phyloP scores from a whole-genome alignment of 495 filamentous ascomycete species.

The Ramalina intermedia region DNA sequence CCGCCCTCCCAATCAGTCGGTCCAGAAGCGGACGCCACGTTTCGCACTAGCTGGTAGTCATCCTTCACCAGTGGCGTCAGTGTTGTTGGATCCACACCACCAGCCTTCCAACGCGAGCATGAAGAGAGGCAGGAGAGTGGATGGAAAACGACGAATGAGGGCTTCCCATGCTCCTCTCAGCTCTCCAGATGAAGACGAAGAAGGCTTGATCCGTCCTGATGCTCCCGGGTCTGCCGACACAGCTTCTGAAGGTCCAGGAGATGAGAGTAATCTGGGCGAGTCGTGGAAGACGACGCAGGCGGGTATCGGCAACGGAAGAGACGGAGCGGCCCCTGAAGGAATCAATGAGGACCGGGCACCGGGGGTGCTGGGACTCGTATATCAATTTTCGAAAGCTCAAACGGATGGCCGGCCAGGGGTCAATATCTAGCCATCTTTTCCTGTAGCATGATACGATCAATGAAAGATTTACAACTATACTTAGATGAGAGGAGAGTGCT shows the following conservation, averaged over 20 bases:
- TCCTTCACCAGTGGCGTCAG: conserved; percentile 40
- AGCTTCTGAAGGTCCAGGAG: conserved; percentile 32
- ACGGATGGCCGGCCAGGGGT: conserved; percentile 38
- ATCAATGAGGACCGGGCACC: conserved; percentile 30
- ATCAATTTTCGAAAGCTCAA: conserved; percentile 81
- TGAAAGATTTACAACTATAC: no score
- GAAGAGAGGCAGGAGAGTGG: conserved; percentile 25
- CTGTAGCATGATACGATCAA: no score
- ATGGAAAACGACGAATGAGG: conserved; percentile 39
- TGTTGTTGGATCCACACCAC: conserved; percentile 75
- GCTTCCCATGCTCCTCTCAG: conserved; percentile 24
- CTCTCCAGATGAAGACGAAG: conserved; percentile 31
- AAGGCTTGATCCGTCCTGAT: conserved; percentile 20
- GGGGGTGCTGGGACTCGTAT: conserved; percentile 73
- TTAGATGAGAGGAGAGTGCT: no score
- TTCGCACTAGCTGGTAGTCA: conserved; percentile 14
- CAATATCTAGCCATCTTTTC: conserved; percentile 11
- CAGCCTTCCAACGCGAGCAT: conserved; percentile 51
- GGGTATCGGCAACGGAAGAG: conserved; percentile 31
- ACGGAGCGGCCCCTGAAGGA: conserved; percentile 33
- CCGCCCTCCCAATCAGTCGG: conserved; percentile 7
- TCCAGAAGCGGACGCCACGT: conserved; percentile 19
- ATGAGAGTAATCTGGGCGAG: conserved; percentile 45
- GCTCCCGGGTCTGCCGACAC: conserved; percentile 16
- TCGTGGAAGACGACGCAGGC: conserved; percentile 47